Percentiles rank a stretch among this genome's conserved stretches.
Evolutionary conservation across 208 protist genomes (phyloP).

Genomic region (Strigomonas culicis): DNA sequence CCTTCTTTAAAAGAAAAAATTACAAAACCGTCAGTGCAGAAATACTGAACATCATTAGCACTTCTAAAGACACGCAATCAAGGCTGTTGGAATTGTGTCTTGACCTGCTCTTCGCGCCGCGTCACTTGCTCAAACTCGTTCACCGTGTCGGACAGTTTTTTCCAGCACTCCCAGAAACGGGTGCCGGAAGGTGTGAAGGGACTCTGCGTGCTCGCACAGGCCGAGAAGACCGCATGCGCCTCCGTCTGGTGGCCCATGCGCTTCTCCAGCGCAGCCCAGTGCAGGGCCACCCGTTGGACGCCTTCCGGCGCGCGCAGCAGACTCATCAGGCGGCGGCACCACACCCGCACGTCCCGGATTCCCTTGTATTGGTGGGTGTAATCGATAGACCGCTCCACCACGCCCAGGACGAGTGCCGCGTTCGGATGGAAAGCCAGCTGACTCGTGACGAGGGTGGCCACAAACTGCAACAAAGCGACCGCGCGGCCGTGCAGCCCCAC

Average conservation of each 20-base stretch:
- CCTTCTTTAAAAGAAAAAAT: background rate
- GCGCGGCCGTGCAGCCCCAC: slow-evolving; percentile 56
- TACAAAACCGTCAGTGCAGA: background rate
- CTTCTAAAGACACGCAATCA: background rate
- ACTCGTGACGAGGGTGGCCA: slow-evolving; percentile 19
- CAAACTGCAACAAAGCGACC: slow-evolving; percentile 31
- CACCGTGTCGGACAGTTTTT: slow-evolving; percentile 55
- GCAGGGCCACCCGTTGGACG: slow-evolving; percentile 62
- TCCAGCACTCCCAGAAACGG: slow-evolving; percentile 75
- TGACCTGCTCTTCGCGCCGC: slow-evolving; percentile 26
- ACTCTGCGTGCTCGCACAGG: slow-evolving; percentile 68
- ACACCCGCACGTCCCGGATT: slow-evolving; percentile 31
- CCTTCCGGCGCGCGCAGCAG: slow-evolving; percentile 25
- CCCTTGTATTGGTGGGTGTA: slow-evolving; percentile 41
- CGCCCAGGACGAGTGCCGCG: slow-evolving; percentile 29
- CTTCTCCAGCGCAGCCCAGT: slow-evolving; percentile 76
- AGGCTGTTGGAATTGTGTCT: background rate
- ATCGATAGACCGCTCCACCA: slow-evolving; percentile 53
- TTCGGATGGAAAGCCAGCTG: slow-evolving; percentile 17
- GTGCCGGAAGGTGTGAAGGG: slow-evolving; percentile 42
- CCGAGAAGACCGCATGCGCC: slow-evolving; percentile 61
- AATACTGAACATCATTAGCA: too few species aligned
- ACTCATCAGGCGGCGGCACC: slow-evolving; percentile 38
- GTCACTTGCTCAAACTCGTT: slow-evolving; percentile 65
- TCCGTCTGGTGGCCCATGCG: slow-evolving; percentile 39